These are phyloP conservation scores for Aspergillus carlsbadensis DNA, from an alignment of 495 filamentous ascomycete genomes.

Conservation along the genomic window DNA sequence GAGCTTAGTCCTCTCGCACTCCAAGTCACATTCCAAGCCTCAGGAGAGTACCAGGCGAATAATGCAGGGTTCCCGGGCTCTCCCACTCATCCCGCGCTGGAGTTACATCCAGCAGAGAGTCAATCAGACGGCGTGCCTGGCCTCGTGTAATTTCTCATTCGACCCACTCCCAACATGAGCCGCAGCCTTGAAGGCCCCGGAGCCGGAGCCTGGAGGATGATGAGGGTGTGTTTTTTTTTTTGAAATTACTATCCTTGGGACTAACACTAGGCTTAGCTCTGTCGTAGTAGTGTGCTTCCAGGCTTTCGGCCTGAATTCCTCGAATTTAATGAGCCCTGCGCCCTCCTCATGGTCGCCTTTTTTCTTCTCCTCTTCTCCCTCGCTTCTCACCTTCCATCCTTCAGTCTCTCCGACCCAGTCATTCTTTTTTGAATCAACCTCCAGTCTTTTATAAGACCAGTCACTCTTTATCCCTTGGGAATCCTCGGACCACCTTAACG, in stretches of 20 bases:
- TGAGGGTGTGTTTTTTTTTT: too few species aligned
- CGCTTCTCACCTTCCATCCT: conserved; percentile 16
- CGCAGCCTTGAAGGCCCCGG: conserved; percentile 4
- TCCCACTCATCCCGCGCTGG: conserved; percentile 1
- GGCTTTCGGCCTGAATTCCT: not conserved
- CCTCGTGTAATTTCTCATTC: conserved; percentile 3
- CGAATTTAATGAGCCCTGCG: not conserved
- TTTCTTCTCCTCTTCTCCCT: conserved; percentile 20
- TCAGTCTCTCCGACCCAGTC: conserved; percentile 13
- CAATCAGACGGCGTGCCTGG: not conserved
- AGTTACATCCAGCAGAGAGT: not conserved
- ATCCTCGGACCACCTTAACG: not conserved
- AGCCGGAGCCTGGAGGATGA: too few species aligned
- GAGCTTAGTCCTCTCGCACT: not conserved
- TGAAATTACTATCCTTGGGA: conserved; percentile 2
- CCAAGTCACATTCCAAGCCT: not conserved
- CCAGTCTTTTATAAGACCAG: conserved; percentile 7
- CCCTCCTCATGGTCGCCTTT: conserved; percentile 14
- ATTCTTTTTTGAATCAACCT: conserved; percentile 13
- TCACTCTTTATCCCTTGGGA: conserved; percentile 31
- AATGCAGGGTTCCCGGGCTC: conserved; percentile 3
- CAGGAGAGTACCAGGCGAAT: not conserved
- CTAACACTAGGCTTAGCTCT: not conserved
- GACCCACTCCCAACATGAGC: conserved; percentile 12
- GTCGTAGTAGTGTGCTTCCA: not conserved